Conservation (phyloP, 2,329 filamentous ascomycete genomes). For the Thielaviopsis ethacetica region DNA sequence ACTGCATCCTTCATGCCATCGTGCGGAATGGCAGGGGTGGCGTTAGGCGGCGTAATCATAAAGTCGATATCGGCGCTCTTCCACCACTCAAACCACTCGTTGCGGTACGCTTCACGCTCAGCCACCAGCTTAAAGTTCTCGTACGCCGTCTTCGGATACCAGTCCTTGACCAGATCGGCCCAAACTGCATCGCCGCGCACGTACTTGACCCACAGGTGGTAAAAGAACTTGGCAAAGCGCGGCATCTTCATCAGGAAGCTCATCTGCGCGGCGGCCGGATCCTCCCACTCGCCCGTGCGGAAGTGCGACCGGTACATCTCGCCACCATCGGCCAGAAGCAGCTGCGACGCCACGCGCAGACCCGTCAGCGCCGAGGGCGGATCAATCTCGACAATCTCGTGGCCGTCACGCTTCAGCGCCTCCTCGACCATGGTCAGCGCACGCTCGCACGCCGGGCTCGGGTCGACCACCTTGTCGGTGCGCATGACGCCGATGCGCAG, state of each 20-base stretch:
- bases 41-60: conserved; percentile 71
- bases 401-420: conserved; percentile 54
- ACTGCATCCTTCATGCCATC: conserved; percentile 74
- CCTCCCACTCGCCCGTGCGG: conserved; percentile 61
- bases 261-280: conserved; percentile 62
- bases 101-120: conserved; percentile 61
- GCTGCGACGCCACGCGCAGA: conserved; percentile 57
- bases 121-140: conserved; percentile 74
- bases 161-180: conserved; percentile 60
- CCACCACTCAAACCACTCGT: conserved; percentile 76
- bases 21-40: conserved; percentile 77
- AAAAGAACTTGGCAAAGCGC: conserved; percentile 60
- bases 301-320: conserved; percentile 64
- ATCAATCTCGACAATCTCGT: conserved; percentile 49
- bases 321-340: conserved; percentile 75
- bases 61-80: conserved; percentile 56
- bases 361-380: conserved; percentile 60
- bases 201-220: conserved; percentile 82
- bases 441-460: conserved; percentile 66
- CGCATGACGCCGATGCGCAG: conserved; percentile 62
- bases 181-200: conserved; percentile 59
- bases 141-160: conserved; percentile 54
- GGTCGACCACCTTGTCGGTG: conserved; percentile 70
- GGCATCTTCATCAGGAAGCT: conserved; percentile 57
- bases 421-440: conserved; percentile 55